phyloP scores from a whole-genome alignment of 169 alveolate species.

The Perkinsus chesapeaki region DNA sequence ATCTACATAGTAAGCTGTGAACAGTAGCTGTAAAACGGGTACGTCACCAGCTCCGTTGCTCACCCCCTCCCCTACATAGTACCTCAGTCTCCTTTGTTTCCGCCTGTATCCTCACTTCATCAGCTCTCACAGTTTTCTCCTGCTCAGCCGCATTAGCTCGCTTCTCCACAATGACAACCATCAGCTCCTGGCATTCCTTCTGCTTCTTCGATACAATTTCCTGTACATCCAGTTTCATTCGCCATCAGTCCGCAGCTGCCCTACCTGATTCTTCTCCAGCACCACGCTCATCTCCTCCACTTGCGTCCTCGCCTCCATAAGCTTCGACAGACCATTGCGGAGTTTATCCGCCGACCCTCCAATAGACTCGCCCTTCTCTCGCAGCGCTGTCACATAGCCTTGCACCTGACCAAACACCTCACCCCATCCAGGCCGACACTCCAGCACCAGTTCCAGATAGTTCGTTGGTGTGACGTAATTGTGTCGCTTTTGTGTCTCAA shows the following conservation, averaged over 20 bases:
- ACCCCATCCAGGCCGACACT: background rate
- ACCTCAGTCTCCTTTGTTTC: background rate
- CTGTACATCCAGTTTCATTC: constrained; percentile 21
- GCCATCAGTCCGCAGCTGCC: background rate
- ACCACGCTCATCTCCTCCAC: constrained; percentile 76
- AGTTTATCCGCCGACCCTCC: constrained; percentile 72
- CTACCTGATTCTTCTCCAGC: constrained; percentile 56
- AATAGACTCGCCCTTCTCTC: constrained; percentile 69
- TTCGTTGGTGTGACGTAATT: constrained; percentile 89
- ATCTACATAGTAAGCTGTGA: constrained; percentile 57
- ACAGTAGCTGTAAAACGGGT: background rate
- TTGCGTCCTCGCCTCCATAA: constrained; percentile 77
- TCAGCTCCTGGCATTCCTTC: constrained; percentile 78
- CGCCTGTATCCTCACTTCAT: background rate
- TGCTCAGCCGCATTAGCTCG: constrained; percentile 76
- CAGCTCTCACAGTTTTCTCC: constrained; percentile 33
- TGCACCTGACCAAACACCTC: constrained; percentile 18
- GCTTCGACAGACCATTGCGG: constrained; percentile 79
- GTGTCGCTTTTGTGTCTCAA: constrained; percentile 68
- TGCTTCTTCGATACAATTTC: constrained; percentile 75
- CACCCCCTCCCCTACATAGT: background rate
- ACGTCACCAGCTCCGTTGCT: too few relatives aligned
- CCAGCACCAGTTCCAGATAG: constrained; percentile 73
- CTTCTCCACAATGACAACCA: constrained; percentile 69
- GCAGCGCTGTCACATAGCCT: constrained; percentile 68